Evolutionary conservation across 2,329 filamentous ascomycete genomes (phyloP).

Genomic region (Zelopaecilomyces penicillatus): DNA sequence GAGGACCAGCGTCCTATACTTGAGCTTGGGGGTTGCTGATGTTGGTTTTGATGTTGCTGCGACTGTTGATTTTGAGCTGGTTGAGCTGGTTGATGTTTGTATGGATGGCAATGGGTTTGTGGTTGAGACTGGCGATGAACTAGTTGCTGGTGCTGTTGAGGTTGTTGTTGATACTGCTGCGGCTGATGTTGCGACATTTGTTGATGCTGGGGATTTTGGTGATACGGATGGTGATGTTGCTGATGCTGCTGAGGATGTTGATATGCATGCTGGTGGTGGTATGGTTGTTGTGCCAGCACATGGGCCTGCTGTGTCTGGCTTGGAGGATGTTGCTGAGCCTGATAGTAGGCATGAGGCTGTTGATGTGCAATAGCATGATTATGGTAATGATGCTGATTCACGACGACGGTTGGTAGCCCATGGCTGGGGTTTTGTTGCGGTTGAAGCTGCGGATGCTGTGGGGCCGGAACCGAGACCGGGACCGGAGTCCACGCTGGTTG

Average conservation of each 20-base stretch:
- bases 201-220: no score
- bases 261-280: conserved; percentile 6
- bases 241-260: conserved; percentile 1
- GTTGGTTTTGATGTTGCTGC: neutral
- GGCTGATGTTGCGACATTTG: no score
- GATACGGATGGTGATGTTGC: conserved; percentile 8
- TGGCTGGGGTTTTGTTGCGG: neutral
- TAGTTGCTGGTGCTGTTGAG: neutral
- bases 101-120: no score
- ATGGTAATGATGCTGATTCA: conserved; percentile 46
- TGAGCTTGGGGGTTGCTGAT: neutral
- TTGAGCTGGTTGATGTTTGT: no score
- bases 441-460: neutral
- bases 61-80: neutral
- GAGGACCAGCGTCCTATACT: conserved; percentile 27
- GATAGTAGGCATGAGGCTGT: no score
- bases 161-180: neutral
- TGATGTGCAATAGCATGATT: neutral
- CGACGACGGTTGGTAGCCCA: conserved; percentile 32
- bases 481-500: conserved; percentile 14
- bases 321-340: no score
- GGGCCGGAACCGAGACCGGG: conserved; percentile 3
- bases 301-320: neutral
- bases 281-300: neutral
- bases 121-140: no score